These are phyloP conservation scores for Penicillium riverlandense DNA, from an alignment of 495 filamentous ascomycete genomes.

Conservation along the genomic window DNA sequence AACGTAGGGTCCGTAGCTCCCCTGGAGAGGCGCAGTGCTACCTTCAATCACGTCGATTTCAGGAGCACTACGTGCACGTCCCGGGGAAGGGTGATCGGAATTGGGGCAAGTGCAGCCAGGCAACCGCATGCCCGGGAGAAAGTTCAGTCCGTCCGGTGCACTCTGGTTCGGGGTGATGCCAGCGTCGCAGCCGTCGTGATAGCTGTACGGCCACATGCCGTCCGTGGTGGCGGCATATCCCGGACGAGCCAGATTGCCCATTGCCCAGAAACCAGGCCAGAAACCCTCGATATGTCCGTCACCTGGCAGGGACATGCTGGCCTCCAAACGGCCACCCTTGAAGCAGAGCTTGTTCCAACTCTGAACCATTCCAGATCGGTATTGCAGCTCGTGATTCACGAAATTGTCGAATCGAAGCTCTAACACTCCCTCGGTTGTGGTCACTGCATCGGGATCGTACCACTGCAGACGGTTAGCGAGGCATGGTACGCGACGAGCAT, in stretches of 20 bases:
- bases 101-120: conserved; percentile 61
- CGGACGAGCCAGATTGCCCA: conserved; percentile 66
- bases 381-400: conserved; percentile 60
- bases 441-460: conserved; percentile 75
- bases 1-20: conserved; percentile 34
- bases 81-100: conserved; percentile 63
- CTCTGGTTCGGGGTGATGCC: conserved; percentile 78
- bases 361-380: conserved; percentile 75
- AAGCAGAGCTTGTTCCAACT: conserved; percentile 79
- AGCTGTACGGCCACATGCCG: conserved; percentile 77
- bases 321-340: conserved; percentile 70
- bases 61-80: conserved; percentile 63
- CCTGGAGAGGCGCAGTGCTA: conserved; percentile 49
- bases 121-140: conserved; percentile 65
- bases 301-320: conserved; percentile 68
- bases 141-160: conserved; percentile 57
- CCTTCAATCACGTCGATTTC: conserved; percentile 76
- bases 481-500: background rate
- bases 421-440: conserved; percentile 59
- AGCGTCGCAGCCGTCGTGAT: conserved; percentile 62
- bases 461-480: conserved; percentile 38
- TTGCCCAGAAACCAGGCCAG: conserved; percentile 80
- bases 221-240: conserved; percentile 65
- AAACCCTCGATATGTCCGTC: conserved; percentile 61
- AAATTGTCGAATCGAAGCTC: conserved; percentile 62